phyloP scores from a whole-genome alignment of 129 eudicot species.

The Silybum marianum region DNA sequence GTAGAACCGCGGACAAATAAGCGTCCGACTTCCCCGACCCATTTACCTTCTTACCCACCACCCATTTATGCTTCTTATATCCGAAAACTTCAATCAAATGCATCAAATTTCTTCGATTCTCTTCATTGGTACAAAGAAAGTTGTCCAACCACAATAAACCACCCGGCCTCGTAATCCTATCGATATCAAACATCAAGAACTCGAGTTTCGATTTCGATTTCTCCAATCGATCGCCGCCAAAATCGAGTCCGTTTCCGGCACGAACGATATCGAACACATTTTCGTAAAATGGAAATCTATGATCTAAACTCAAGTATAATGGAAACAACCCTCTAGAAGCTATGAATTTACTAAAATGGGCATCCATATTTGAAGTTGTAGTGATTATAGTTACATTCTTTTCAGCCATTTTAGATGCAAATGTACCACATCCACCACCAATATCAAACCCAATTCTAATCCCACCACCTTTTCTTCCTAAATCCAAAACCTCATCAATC shows the following conservation, averaged over 20 bases:
- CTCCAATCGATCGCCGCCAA: constrained; percentile 58
- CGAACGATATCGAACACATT: constrained; percentile 84
- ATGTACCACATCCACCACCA: constrained; percentile 95
- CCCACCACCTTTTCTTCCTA: constrained; percentile 83
- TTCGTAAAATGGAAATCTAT: constrained; percentile 81
- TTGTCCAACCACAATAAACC: constrained; percentile 98
- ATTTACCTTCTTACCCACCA: constrained; percentile 84
- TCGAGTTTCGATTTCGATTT: constrained; percentile 56
- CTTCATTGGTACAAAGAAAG: constrained; percentile 79
- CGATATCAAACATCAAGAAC: constrained; percentile 93
- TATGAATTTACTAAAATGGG: constrained; percentile 83
- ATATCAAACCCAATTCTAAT: constrained; percentile 81
- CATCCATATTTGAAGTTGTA: constrained; percentile 66
- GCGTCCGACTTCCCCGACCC: constrained; percentile 80
- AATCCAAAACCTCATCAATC: constrained; percentile 75
- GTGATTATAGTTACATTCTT: constrained; percentile 75
- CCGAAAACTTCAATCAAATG: constrained; percentile 86
- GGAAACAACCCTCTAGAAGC: constrained; percentile 93
- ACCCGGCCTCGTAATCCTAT: constrained; percentile 76
- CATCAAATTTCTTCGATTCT: constrained; percentile 69
- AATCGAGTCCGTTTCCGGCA: constrained; percentile 74
- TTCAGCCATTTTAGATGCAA: constrained; percentile 95
- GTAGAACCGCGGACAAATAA: constrained; percentile 91
- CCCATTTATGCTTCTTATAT: constrained; percentile 94
- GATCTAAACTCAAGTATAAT: constrained; percentile 75